Evolutionary conservation across 108 stramenopile species (phyloP).

Genomic region (Skeletonema grethae): DNA sequence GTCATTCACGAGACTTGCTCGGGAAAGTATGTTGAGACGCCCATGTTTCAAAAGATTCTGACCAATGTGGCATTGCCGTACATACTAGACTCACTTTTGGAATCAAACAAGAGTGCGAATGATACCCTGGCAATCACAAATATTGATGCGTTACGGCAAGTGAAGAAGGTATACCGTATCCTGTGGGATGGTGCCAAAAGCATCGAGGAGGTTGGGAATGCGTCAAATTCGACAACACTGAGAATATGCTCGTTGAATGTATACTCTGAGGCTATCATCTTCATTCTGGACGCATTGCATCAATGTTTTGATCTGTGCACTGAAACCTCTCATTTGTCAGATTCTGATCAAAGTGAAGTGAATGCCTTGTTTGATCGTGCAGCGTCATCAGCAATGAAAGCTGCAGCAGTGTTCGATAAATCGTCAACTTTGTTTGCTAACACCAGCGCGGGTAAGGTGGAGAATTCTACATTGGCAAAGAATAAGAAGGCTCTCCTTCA

Average conservation of each 20-base stretch:
- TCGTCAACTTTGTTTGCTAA: not conserved
- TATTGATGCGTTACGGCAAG: slow-evolving; percentile 26
- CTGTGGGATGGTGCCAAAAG: slow-evolving; percentile 41
- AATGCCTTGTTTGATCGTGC: slow-evolving; percentile 36
- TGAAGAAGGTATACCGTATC: slow-evolving; percentile 35
- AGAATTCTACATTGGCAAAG: not conserved
- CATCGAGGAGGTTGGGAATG: slow-evolving; percentile 8
- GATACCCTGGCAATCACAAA: slow-evolving; percentile 6
- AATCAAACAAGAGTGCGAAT: not conserved
- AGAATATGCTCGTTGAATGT: slow-evolving; percentile 23
- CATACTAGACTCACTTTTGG: slow-evolving; percentile 14
- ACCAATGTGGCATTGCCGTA: slow-evolving; percentile 20
- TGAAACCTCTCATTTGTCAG: not conserved
- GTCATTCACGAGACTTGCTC: slow-evolving; percentile 17
- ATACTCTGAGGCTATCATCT: slow-evolving; percentile 19
- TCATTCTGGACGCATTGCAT: slow-evolving; percentile 13
- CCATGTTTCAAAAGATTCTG: slow-evolving; percentile 26
- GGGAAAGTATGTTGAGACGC: slow-evolving; percentile 5
- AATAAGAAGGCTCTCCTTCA: slow-evolving; percentile 19
- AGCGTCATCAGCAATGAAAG: slow-evolving; percentile 40
- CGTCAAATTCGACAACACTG: not conserved
- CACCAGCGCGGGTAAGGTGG: not conserved
- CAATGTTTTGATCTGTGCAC: not conserved
- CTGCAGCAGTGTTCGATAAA: slow-evolving; percentile 14
- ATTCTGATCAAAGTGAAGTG: slow-evolving; percentile 18